Percentiles rank a stretch among this genome's conserved stretches.
Evolutionary conservation across 495 filamentous ascomycete genomes (phyloP).

Genomic region (Aspergillus heteromorphus): DNA sequence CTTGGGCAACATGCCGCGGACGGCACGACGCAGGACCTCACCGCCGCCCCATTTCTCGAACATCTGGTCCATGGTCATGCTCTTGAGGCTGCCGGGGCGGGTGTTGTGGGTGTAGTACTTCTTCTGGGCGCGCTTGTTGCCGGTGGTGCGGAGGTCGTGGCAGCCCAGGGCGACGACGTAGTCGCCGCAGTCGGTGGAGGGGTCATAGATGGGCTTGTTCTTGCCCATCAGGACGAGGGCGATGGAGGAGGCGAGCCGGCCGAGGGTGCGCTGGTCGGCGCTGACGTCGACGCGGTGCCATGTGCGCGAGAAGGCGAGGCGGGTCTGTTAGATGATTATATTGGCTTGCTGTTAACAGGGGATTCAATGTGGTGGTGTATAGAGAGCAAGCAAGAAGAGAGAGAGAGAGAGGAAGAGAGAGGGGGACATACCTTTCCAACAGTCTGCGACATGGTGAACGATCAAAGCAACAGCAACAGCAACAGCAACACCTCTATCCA

Average conservation of each 20-base stretch:
- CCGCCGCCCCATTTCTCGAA: constrained; percentile 91
- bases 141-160: constrained; percentile 78
- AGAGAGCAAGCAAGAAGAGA: not conserved
- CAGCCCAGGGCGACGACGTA: constrained; percentile 94
- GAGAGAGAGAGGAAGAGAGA: not conserved
- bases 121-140: constrained; percentile 89
- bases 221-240: constrained; percentile 95
- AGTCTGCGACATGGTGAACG: constrained; percentile 40
- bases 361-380: no score
- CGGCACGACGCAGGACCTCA: constrained; percentile 87
- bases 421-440: constrained; percentile 37
- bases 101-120: constrained; percentile 92
- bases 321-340: constrained; percentile 57
- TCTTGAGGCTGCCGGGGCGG: constrained; percentile 76
- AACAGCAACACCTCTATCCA: not conserved
- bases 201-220: constrained; percentile 97
- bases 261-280: constrained; percentile 52
- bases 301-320: constrained; percentile 88
- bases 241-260: constrained; percentile 86
- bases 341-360: no score
- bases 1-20: constrained; percentile 97
- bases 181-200: constrained; percentile 94
- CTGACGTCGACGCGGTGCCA: constrained; percentile 89
- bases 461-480: not conserved
- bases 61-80: constrained; percentile 90